phyloP scores from a whole-genome alignment of 2,329 filamentous ascomycete genomes.

The Ascochyta fabae region DNA sequence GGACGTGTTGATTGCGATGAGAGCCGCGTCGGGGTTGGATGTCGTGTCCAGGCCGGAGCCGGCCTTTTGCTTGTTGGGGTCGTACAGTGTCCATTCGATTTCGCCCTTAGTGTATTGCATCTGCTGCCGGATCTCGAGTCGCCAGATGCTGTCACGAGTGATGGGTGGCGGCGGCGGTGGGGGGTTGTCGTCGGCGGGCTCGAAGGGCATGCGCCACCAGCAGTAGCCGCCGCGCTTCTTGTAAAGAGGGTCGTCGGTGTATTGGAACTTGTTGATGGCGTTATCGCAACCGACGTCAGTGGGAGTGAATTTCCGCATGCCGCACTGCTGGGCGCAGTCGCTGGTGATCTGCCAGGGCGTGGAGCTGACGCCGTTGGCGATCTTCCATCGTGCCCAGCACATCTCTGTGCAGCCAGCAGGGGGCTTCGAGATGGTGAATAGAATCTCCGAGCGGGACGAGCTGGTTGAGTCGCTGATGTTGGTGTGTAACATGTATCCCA shows the following conservation, averaged over 20 bases:
- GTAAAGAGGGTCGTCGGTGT: not conserved
- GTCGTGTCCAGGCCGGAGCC: not conserved
- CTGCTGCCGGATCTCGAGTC: conserved; percentile 14
- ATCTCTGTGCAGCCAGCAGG: not conserved
- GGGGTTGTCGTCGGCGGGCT: not conserved
- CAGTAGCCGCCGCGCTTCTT: conserved; percentile 12
- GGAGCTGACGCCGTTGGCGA: not conserved
- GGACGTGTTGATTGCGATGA: not conserved
- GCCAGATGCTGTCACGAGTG: conserved; percentile 18
- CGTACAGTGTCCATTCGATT: conserved; percentile 23
- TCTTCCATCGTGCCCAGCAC: conserved; percentile 1
- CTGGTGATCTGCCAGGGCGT: conserved; percentile 1
- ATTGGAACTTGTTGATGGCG: conserved; percentile 4
- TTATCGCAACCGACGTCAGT: not conserved
- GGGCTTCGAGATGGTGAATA: not conserved
- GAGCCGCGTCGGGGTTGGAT: no score
- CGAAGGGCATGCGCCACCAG: conserved; percentile 3
- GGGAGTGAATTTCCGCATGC: not conserved
- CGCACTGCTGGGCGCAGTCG: conserved; percentile 3
- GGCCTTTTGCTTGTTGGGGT: conserved; percentile 20
- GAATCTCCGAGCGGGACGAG: not conserved
- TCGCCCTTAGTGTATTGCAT: conserved; percentile 15
- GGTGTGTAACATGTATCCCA: not conserved
- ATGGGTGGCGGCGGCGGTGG: not conserved
- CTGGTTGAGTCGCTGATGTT: not conserved